A percentile compares a stretch with the other conserved stretches of the same genome.
Evolutionary conservation across 106 monocot genomes (phyloP).

Genomic region (Acorus calamus): DNA sequence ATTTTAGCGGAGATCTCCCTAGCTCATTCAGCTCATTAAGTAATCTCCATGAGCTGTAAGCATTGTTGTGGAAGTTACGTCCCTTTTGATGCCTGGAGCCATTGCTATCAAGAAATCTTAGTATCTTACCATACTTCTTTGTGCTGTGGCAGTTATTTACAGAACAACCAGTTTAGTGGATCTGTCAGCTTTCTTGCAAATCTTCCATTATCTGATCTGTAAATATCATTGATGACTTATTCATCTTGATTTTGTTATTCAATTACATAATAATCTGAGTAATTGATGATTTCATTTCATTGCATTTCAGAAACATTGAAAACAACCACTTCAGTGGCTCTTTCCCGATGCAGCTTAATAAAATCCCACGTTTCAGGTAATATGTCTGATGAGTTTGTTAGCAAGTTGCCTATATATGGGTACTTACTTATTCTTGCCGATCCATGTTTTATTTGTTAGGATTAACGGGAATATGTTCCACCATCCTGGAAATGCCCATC

Average conservation of each 20-base stretch:
- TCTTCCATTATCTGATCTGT: conserved; percentile 53
- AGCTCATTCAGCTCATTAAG: conserved; percentile 45
- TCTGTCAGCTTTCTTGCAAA: conserved; percentile 44
- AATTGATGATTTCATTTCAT: too few relatives aligned
- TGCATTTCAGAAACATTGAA: conserved; percentile 35
- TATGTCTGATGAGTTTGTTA: neutral
- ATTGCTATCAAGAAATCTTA: neutral
- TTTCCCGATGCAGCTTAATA: conserved; percentile 44
- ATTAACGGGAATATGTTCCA: conserved; percentile 46
- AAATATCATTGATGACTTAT: conserved; percentile 8
- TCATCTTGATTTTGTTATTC: neutral
- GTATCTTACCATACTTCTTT: too few relatives aligned
- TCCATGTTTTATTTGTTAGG: conserved; percentile 17
- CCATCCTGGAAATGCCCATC: conserved; percentile 11
- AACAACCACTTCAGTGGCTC: conserved; percentile 74
- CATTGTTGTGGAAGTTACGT: neutral
- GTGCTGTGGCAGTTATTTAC: conserved; percentile 37
- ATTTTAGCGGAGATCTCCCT: conserved; percentile 58
- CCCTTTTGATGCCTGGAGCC: neutral
- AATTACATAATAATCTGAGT: neutral
- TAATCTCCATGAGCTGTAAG: conserved; percentile 60
- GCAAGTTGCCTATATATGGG: too few relatives aligned
- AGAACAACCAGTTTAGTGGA: conserved; percentile 63
- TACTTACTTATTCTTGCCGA: neutral
- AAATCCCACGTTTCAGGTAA: conserved; percentile 44